A percentile compares a stretch with the other conserved stretches of the same genome.
Evolutionary conservation across 345 rosid genomes (phyloP).

Genomic region (Abelmoschus esculentus): DNA sequence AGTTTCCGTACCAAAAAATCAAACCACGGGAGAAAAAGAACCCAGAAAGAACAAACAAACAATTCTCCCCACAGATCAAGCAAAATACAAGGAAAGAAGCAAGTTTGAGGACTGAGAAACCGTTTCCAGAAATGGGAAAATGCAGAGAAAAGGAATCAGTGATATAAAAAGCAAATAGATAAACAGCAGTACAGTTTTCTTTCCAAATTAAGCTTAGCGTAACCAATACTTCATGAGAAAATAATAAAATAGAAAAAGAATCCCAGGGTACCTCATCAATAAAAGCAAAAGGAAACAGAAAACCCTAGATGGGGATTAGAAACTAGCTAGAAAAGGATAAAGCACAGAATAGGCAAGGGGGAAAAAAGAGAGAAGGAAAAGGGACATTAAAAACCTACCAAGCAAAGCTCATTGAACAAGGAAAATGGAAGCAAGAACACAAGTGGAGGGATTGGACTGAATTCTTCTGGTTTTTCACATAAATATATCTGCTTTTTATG

Average conservation of each 20-base stretch:
- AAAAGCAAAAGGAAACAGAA: neutral
- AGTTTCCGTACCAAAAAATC: neutral
- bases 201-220: conserved; percentile 3
- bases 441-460: neutral
- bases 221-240: neutral
- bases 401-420: conserved; percentile 3
- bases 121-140: conserved; percentile 1
- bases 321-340: neutral
- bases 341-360: neutral
- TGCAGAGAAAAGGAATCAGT: neutral
- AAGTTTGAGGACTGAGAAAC: neutral
- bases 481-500: neutral
- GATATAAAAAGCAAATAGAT: neutral
- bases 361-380: neutral
- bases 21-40: neutral
- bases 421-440: neutral
- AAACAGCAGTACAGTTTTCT: neutral
- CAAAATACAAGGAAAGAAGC: neutral
- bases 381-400: neutral
- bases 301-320: conserved; percentile 10
- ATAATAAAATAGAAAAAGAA: neutral
- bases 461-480: neutral
- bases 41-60: neutral
- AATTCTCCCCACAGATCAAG: neutral
- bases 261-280: too few species aligned